These are phyloP conservation scores for Vigna unguiculata DNA, from an alignment of 306 rosid species.

Conservation along the genomic window DNA sequence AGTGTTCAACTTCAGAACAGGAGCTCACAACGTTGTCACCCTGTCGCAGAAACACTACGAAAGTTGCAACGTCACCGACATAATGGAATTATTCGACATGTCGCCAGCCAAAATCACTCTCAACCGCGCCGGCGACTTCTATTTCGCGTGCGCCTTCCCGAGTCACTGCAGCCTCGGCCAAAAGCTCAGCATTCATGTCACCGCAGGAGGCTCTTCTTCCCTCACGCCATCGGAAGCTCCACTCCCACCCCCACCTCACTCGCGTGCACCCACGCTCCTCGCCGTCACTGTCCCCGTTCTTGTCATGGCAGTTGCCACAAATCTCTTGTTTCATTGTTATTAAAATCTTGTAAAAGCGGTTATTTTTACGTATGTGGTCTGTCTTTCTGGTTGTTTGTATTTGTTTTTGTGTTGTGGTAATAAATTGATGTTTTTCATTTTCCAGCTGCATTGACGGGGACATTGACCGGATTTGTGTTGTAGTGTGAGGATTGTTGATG, in stretches of 20 bases:
- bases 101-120: constrained; percentile 14
- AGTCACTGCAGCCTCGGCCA: constrained; percentile 7
- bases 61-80: constrained; percentile 1
- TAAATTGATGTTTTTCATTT: too few relatives aligned
- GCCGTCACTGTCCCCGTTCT: constrained; percentile 8
- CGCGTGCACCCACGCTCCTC: neutral
- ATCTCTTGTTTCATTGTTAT: neutral
- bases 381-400: neutral
- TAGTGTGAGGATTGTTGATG: neutral
- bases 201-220: neutral
- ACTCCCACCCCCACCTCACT: neutral
- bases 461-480: neutral
- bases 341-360: neutral
- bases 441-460: neutral
- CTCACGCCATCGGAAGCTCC: constrained; percentile 3
- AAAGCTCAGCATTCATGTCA: constrained; percentile 22
- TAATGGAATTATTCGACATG: neutral
- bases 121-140: neutral
- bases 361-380: neutral
- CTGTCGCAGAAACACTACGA: constrained; percentile 14
- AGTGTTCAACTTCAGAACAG: constrained; percentile 37
- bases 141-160: constrained; percentile 5
- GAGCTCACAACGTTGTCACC: constrained; percentile 19
- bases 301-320: neutral
- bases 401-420: neutral